Percentiles rank a stretch among this genome's conserved stretches.
Evolutionary conservation across 2,329 filamentous ascomycete genomes (phyloP).

Genomic region (Gaeumannomyces sp.): DNA sequence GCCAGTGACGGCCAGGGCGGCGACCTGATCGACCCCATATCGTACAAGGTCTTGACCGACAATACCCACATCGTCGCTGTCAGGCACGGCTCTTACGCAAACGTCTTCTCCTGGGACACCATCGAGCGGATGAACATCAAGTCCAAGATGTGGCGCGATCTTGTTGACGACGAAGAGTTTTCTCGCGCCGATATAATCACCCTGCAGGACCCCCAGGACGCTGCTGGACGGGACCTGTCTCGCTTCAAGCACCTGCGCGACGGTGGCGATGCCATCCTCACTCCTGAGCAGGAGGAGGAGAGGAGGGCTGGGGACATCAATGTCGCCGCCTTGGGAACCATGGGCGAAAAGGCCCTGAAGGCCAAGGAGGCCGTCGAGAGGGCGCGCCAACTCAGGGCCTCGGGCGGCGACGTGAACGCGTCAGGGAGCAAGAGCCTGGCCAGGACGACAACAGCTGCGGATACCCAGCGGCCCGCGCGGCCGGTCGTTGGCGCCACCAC

Average conservation of each 20-base stretch:
- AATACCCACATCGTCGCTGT: slow-evolving; percentile 96
- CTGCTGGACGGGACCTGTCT: slow-evolving; percentile 73
- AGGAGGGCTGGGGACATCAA: slow-evolving; percentile 67
- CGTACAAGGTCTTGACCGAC: slow-evolving; percentile 95
- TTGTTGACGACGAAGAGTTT: slow-evolving; percentile 84
- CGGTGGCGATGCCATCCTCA: slow-evolving; percentile 66
- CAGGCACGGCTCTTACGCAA: slow-evolving; percentile 72
- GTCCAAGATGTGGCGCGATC: slow-evolving; percentile 88
- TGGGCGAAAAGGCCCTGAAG: slow-evolving; percentile 75
- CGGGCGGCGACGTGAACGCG: slow-evolving; percentile 52
- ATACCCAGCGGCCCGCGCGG: slow-evolving; percentile 8
- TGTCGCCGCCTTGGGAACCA: slow-evolving; percentile 68
- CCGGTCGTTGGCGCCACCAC: slow-evolving; percentile 20
- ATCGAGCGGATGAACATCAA: slow-evolving; percentile 95
- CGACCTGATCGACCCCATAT: slow-evolving; percentile 93
- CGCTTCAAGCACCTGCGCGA: slow-evolving; percentile 87
- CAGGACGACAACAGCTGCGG: neutral
- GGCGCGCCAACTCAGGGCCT: slow-evolving; percentile 67
- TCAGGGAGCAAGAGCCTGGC: neutral
- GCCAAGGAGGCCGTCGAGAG: slow-evolving; percentile 93
- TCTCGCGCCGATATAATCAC: slow-evolving; percentile 85
- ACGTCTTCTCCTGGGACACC: slow-evolving; percentile 95
- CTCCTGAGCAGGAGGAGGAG: slow-evolving; percentile 64
- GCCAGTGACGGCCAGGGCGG: slow-evolving; percentile 40
- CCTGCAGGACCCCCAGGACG: slow-evolving; percentile 92